Base-by-base conservation (phyloP, 1,284 basidiomycete genomes). In the Xanthoconium separans region DNA sequence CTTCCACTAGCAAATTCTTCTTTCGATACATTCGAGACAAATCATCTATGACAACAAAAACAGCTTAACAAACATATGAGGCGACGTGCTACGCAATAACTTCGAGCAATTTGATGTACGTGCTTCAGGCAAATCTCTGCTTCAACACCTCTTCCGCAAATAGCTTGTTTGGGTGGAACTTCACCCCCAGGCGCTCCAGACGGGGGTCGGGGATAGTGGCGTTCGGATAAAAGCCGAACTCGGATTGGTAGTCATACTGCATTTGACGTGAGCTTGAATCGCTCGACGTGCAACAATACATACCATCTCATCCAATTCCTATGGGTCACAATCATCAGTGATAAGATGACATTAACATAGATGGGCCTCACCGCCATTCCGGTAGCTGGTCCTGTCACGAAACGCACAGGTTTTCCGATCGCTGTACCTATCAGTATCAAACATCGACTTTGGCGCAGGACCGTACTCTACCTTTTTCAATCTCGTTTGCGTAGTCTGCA, bases 231-330 rank as follows among this genome's bases (percentile, higher is more conserved):
- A 66, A 37, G 18, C 63, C 62, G 22, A 65, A 58, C 44, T 65
- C 63, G 18, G 61, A 62, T 37, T 62, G 63, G 46, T 56, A 65
- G 2, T 29, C 58, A 11, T 55, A 68, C 70, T 67, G 15, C 12
- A 36, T 45, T 15, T 20, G 11, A 20, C 16, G 16, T 31, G 40
- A 51, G 47, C 39, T 27, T 10, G 22, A 7, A 41, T 41, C 15
- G 8, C 6, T 36, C 0, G 24, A 44, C 7, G 4, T 27, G 15
- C 9, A 6, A 13, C 13, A 41, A 55, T 36, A 53, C 64, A 13
- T 36, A 70, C 68, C 68, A 70, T 70, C 1, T 60, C 45, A 22
- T 71, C 68, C 12, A 67, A 2, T 53, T 66, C 66, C 51, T 63
- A 48, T 15, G 33, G 6, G 31, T 44, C 37, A 31, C 16, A 29